A percentile compares a stretch with the other conserved stretches of the same genome.
phyloP scores from a whole-genome alignment of 1,284 basidiomycete genomes.

The Trichosporon asahii region DNA sequence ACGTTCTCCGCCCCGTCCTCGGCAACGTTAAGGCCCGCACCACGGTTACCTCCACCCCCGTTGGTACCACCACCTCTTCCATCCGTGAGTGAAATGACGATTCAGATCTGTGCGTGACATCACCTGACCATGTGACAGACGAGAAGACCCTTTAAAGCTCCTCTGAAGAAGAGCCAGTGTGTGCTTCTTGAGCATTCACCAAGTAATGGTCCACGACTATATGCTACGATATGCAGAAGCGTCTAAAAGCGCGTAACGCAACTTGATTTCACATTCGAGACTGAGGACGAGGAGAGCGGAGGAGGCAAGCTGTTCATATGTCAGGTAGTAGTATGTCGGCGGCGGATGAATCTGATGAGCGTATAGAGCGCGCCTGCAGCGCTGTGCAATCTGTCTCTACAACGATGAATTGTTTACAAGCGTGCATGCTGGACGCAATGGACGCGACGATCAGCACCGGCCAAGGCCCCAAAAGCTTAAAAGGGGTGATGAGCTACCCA shows the following conservation, averaged over 20 bases:
- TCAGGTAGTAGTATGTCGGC: background rate
- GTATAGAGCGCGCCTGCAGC: background rate
- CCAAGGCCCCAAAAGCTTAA: background rate
- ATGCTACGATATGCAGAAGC: slow-evolving; percentile 8
- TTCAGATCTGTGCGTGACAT: background rate
- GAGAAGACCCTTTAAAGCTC: slow-evolving; percentile 20
- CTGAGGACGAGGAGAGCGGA: background rate
- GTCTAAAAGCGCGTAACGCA: slow-evolving; percentile 3
- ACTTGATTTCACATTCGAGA: background rate
- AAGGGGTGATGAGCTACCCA: too few species aligned
- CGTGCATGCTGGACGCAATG: background rate
- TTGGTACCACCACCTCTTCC: background rate
- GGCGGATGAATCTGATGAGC: slow-evolving; percentile 6
- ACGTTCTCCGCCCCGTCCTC: slow-evolving; percentile 66
- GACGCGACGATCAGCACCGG: background rate
- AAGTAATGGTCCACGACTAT: slow-evolving; percentile 8
- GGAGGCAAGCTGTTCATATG: slow-evolving; percentile 6
- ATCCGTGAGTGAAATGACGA: background rate
- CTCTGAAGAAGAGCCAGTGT: background rate
- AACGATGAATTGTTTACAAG: background rate
- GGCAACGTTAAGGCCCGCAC: slow-evolving; percentile 43
- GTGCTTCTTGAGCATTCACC: slow-evolving; percentile 1
- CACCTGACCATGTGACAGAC: slow-evolving; percentile 14
- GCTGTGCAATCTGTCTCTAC: background rate
- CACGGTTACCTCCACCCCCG: background rate